Base-by-base conservation (phyloP, 768 basidiomycete genomes). In the Trichaptum fuscoviolaceum region DNA sequence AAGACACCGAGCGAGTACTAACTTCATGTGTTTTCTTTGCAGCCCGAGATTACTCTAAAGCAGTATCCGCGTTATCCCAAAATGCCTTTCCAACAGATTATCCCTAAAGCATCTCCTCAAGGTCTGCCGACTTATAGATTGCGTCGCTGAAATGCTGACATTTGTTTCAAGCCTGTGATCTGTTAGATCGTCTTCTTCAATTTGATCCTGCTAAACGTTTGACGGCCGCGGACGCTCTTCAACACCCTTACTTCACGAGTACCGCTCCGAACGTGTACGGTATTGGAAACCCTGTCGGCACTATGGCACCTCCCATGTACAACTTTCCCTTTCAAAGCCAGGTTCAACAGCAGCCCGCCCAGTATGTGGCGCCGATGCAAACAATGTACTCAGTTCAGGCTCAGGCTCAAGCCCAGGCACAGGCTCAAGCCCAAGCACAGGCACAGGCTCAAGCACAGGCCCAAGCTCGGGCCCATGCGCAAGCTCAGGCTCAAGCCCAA, bases 151-250 rank as follows among this genome's bases (percentile, higher is more conserved):
- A 24, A 62, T 6, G 7, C 36, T 17, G 63, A 62, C 67, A n/a
- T 67, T 65, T 60, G 63, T 27, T 66, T 34, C 34, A 70, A 82
- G 96, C 96, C 25, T 85, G 98, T 74, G 95, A 98, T 77, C 85
- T 99, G 1, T 88, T 99, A 58, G 97, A 99, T 76, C 88, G 90
- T 62, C 87, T 99, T 58, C 86, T 99, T 61, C 95, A 98, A 73
- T 99, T 99, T 73, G 97, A 99, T 73, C 97, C 97, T 1, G 83
- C 89, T 30, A 91, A 94, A 71, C 90, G 97, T 64, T 87, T 96
- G 60, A 92, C 94, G 15, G 96, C 96, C 26, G 88, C 89, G 10
- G 92, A 98, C 59, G 95, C 96, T 0, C 85, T 99, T 65, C 86
- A 84, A 8, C 97, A 99, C 72, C 92, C 94, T 0, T 98, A 98